A percentile compares a stretch with the other conserved stretches of the same genome.
These are phyloP conservation scores for Metarhizium brunneum DNA, from an alignment of 2,329 filamentous ascomycete species.

Conservation along the genomic window DNA sequence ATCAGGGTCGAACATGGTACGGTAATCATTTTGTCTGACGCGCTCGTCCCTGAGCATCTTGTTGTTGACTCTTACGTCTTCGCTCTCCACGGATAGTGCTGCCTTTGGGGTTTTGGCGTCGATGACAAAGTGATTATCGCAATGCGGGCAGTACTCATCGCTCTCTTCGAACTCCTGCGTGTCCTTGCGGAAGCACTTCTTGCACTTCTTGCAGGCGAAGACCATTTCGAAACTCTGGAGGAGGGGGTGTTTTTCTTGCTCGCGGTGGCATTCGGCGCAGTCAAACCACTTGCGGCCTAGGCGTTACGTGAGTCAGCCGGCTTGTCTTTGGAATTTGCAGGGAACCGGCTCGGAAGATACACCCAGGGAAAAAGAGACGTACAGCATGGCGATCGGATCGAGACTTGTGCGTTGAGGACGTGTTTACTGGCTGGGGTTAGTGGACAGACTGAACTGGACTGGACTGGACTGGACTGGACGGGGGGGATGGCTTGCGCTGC, in stretches of 20 bases:
- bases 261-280: conserved; percentile 87
- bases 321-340: not conserved
- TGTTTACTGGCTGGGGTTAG: conserved; percentile 62
- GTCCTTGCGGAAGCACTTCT: conserved; percentile 95
- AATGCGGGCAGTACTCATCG: conserved; percentile 98
- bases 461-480: not conserved
- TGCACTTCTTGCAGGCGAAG: conserved; percentile 98
- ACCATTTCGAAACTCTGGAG: conserved; percentile 76
- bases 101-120: conserved; percentile 81
- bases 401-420: conserved; percentile 93
- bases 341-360: too few relatives aligned
- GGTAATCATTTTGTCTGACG: conserved; percentile 47
- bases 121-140: conserved; percentile 96
- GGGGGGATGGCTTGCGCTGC: not conserved
- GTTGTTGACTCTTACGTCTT: conserved; percentile 76
- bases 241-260: conserved; percentile 69
- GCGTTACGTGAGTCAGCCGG: not conserved
- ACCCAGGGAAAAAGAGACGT: conserved; percentile 24
- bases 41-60: conserved; percentile 92
- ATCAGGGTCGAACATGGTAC: conserved; percentile 68
- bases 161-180: conserved; percentile 86
- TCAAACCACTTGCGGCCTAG: conserved; percentile 96
- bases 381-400: conserved; percentile 95
- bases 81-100: conserved; percentile 77
- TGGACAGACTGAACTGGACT: not conserved